These are phyloP conservation scores for Trichoderma breve DNA, from an alignment of 2,329 filamentous ascomycete genomes.

Conservation along the genomic window DNA sequence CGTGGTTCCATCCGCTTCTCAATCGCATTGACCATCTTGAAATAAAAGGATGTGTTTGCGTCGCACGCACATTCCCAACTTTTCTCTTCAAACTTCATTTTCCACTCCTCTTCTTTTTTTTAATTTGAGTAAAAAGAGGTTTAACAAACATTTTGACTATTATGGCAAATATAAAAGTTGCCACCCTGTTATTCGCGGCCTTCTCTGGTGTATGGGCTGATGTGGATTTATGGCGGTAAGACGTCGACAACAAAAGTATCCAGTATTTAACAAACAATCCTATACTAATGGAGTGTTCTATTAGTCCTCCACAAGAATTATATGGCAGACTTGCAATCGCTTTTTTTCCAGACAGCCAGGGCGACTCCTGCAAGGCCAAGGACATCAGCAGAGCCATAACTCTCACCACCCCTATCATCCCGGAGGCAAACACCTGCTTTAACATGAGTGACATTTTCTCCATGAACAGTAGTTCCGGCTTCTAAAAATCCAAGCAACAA, in stretches of 20 bases:
- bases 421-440: slow-evolving; percentile 24
- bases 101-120: neutral
- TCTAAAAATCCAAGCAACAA: neutral
- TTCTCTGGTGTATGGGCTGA: neutral
- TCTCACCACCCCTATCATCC: slow-evolving; percentile 21
- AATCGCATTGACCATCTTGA: neutral
- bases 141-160: neutral
- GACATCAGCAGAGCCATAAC: slow-evolving; percentile 21
- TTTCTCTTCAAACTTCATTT: neutral
- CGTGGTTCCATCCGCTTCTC: neutral
- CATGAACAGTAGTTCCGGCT: slow-evolving; percentile 21
- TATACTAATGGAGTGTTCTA: neutral
- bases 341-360: neutral
- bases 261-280: neutral
- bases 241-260: neutral
- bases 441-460: slow-evolving; percentile 26
- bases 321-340: neutral
- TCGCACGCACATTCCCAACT: neutral
- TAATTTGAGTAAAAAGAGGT: neutral
- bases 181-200: neutral
- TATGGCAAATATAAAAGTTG: neutral
- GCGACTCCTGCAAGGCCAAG: slow-evolving; percentile 20
- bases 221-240: neutral
- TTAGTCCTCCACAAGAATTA: neutral
- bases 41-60: neutral